These are phyloP conservation scores for Crinitomyces ghanaensis DNA, from an alignment of 805 yeast genomes.

Conservation along the genomic window DNA sequence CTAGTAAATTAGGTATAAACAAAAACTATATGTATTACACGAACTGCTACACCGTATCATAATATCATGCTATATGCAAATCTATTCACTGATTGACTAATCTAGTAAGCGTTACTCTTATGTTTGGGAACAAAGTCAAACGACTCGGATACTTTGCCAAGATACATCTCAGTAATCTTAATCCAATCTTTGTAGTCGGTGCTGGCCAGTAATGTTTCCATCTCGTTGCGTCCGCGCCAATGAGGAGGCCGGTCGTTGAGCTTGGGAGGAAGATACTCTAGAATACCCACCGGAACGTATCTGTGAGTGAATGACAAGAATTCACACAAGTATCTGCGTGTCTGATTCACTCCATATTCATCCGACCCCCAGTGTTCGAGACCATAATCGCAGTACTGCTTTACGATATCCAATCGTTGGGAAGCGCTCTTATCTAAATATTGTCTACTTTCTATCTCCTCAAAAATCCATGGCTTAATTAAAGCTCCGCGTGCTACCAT, in stretches of 20 bases:
- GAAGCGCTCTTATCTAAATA: slow-evolving; percentile 82
- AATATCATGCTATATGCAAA: too few relatives aligned
- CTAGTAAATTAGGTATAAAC: too few relatives aligned
- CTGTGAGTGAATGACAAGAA: slow-evolving; percentile 89
- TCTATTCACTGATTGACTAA: too few relatives aligned
- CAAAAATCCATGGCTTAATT: slow-evolving; percentile 98
- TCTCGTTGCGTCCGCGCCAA: slow-evolving; percentile 86
- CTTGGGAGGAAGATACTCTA: slow-evolving; percentile 79
- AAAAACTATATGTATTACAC: too few relatives aligned
- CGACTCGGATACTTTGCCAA: slow-evolving; percentile 68
- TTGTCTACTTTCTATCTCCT: slow-evolving; percentile 84
- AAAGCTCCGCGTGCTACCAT: slow-evolving; percentile 98
- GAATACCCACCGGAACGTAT: slow-evolving; percentile 86
- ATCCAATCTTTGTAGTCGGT: slow-evolving; percentile 90
- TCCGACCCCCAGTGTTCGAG: slow-evolving; percentile 97
- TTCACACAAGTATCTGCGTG: slow-evolving; percentile 89
- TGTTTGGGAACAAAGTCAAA: slow-evolving; percentile 89
- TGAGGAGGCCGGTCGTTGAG: slow-evolving; percentile 88
- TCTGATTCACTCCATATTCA: slow-evolving; percentile 79
- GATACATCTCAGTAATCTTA: slow-evolving; percentile 86
- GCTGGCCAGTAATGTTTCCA: slow-evolving; percentile 82
- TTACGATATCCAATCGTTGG: slow-evolving; percentile 71
- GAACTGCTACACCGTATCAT: too few relatives aligned
- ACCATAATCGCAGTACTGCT: slow-evolving; percentile 64
- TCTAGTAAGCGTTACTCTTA: slow-evolving; percentile 80